phyloP scores from a whole-genome alignment of 2,329 filamentous ascomycete species.

The Orbilia blumenaviensis region DNA sequence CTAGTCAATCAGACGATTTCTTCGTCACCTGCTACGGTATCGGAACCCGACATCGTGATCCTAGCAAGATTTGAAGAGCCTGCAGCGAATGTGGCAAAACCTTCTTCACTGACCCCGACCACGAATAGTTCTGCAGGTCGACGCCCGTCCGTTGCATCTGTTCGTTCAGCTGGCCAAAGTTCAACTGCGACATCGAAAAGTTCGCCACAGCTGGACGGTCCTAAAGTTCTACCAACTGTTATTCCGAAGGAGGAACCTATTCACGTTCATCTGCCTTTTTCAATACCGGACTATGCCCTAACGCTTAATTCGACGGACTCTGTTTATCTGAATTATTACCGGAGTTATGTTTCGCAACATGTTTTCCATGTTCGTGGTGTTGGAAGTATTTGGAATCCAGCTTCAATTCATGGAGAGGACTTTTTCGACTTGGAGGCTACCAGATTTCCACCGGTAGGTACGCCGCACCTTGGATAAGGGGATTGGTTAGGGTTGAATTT shows the following conservation, averaged over 20 bases:
- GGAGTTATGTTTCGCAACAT: slow-evolving; percentile 56
- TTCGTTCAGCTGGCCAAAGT: slow-evolving; percentile 38
- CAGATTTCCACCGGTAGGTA: slow-evolving; percentile 66
- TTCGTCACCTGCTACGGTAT: slow-evolving; percentile 43
- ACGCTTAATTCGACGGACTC: slow-evolving; percentile 32
- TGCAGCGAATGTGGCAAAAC: slow-evolving; percentile 15
- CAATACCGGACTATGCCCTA: slow-evolving; percentile 24
- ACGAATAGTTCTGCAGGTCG: slow-evolving; percentile 36
- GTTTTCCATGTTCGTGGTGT: slow-evolving; percentile 55
- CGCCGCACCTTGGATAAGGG: background rate
- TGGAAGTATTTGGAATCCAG: slow-evolving; percentile 45
- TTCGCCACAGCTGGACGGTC: slow-evolving; percentile 35
- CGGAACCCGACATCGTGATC: slow-evolving; percentile 66
- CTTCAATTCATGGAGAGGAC: slow-evolving; percentile 58
- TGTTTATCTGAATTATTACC: slow-evolving; percentile 57
- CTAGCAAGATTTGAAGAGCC: slow-evolving; percentile 65
- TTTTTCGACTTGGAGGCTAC: slow-evolving; percentile 64
- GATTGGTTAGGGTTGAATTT: slow-evolving; percentile 10
- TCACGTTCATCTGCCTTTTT: slow-evolving; percentile 26
- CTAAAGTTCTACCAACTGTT: slow-evolving; percentile 23
- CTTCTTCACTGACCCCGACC: slow-evolving; percentile 30
- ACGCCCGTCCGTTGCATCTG: slow-evolving; percentile 34
- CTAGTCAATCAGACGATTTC: slow-evolving; percentile 56
- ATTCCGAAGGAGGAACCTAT: slow-evolving; percentile 36
- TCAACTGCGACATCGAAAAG: slow-evolving; percentile 46